phyloP scores from a whole-genome alignment of 306 rosid species.

The Lathyrus aphaca region DNA sequence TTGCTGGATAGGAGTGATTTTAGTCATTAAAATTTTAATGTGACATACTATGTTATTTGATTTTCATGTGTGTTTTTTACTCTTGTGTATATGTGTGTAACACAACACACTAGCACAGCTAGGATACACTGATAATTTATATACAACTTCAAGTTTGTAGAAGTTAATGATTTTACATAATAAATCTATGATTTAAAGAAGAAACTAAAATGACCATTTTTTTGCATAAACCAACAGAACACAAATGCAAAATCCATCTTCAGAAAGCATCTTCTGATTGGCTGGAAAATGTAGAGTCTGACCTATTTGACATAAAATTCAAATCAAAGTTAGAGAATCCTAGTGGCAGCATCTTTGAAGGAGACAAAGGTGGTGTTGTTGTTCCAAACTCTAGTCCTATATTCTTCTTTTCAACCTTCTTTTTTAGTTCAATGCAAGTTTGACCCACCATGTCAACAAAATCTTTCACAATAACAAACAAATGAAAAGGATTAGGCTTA shows the following conservation, averaged over 20 bases:
- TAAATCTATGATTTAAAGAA: background rate
- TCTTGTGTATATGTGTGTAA: too few species aligned
- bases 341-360: slow-evolving; percentile 38
- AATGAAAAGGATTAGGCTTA: slow-evolving; percentile 53
- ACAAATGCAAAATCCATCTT: slow-evolving; percentile 38
- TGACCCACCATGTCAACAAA: slow-evolving; percentile 69
- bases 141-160: slow-evolving; percentile 21
- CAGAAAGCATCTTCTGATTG: slow-evolving; percentile 67
- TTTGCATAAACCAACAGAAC: slow-evolving; percentile 32
- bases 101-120: too few species aligned
- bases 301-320: slow-evolving; percentile 48
- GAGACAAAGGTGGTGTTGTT: slow-evolving; percentile 58
- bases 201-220: slow-evolving; percentile 14
- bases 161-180: slow-evolving; percentile 6
- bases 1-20: too few species aligned
- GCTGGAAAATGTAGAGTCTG: slow-evolving; percentile 48
- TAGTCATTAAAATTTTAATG: too few species aligned
- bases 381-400: slow-evolving; percentile 30
- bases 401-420: slow-evolving; percentile 55
- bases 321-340: slow-evolving; percentile 54
- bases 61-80: too few species aligned
- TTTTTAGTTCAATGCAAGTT: slow-evolving; percentile 55
- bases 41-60: too few species aligned
- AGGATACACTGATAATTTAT: background rate
- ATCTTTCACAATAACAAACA: slow-evolving; percentile 66